phyloP scores from a whole-genome alignment of 106 monocot genomes.

The Allium cepa region DNA sequence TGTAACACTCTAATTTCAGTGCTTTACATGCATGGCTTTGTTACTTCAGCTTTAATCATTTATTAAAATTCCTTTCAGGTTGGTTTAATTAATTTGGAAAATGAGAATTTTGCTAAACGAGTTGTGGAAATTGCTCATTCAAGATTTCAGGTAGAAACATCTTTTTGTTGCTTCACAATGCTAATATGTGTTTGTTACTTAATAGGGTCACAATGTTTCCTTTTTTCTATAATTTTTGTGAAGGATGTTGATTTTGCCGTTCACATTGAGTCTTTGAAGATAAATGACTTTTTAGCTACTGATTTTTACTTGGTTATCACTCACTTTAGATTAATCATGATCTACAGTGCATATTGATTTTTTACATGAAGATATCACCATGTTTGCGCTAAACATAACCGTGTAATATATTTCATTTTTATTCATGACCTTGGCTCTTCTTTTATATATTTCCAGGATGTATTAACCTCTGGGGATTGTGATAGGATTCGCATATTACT shows the following conservation, averaged over 20 bases:
- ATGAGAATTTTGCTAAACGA: conserved; percentile 67
- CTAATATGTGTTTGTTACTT: background rate
- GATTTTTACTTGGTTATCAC: too few species aligned
- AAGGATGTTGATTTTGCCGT: too few species aligned
- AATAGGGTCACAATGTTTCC: background rate
- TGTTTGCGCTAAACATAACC: conserved; percentile 5
- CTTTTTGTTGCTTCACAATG: background rate
- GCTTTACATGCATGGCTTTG: too few species aligned
- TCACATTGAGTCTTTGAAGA: too few species aligned
- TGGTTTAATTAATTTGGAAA: conserved; percentile 88
- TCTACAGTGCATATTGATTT: conserved; percentile 30
- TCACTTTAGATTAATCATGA: too few species aligned
- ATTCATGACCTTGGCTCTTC: background rate
- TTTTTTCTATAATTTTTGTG: too few species aligned
- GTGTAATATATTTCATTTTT: too few species aligned
- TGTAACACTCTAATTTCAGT: too few species aligned
- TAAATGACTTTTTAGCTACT: too few species aligned
- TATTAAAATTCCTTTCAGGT: conserved; percentile 35
- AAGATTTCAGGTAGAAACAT: conserved; percentile 48
- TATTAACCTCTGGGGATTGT: conserved; percentile 46
- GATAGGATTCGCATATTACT: conserved; percentile 59
- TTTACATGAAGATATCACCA: conserved; percentile 69
- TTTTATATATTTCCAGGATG: conserved; percentile 43
- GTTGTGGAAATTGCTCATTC: conserved; percentile 45
- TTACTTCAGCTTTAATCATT: background rate